These are phyloP conservation scores for Aureobasidium sp. DNA, from an alignment of 2,329 filamentous ascomycete genomes.

Conservation along the genomic window DNA sequence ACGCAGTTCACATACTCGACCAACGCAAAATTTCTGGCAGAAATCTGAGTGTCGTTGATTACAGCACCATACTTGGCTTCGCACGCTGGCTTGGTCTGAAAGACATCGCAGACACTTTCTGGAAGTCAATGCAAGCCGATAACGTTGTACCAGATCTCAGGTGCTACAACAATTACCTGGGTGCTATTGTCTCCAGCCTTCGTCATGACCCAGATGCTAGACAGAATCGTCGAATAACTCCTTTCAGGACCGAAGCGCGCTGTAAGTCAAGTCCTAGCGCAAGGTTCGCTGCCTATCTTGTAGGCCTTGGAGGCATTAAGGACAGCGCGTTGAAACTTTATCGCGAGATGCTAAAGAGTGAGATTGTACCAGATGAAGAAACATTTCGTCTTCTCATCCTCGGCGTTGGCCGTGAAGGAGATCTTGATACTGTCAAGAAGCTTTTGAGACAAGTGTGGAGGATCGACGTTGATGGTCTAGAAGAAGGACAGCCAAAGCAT, in stretches of 20 bases:
- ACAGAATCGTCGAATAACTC: constrained; percentile 35
- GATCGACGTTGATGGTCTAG: constrained; percentile 37
- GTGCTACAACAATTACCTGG: constrained; percentile 52
- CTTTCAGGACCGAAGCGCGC: constrained; percentile 23
- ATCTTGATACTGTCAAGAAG: constrained; percentile 39
- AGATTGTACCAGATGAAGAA: constrained; percentile 42
- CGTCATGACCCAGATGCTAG: constrained; percentile 31
- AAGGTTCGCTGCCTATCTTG: constrained; percentile 21
- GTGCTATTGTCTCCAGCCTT: constrained; percentile 40
- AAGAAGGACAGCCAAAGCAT: neutral
- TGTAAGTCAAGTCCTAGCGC: neutral
- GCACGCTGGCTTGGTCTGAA: constrained; percentile 43
- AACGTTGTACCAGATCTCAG: constrained; percentile 38
- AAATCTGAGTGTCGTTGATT: constrained; percentile 41
- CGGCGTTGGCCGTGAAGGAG: constrained; percentile 47
- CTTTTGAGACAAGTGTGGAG: constrained; percentile 50
- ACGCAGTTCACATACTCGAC: constrained; percentile 33
- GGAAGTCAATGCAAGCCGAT: constrained; percentile 38
- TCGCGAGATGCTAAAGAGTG: constrained; percentile 40
- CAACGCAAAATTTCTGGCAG: constrained; percentile 33
- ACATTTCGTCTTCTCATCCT: constrained; percentile 49
- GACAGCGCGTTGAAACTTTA: constrained; percentile 34
- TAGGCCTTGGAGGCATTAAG: constrained; percentile 27
- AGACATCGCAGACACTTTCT: constrained; percentile 39
- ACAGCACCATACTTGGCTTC: constrained; percentile 47